Base-by-base conservation (phyloP, 1,284 basidiomycete species). In the Pyrrhoderma lamaoense region DNA sequence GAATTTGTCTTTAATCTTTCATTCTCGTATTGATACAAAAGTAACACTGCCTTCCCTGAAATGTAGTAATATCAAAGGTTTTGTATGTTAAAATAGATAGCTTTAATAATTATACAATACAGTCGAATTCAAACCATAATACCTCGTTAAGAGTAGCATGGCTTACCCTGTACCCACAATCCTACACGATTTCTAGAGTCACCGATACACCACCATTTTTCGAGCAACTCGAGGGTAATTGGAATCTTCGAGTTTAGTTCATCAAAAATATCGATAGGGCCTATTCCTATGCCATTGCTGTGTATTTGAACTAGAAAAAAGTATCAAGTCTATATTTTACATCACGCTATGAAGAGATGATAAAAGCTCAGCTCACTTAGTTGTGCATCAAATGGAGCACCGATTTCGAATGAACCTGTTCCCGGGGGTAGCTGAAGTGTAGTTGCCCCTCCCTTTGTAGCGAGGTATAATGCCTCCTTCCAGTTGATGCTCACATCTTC, bases 201-300 rank as follows among this genome's bases (percentile, higher is more conserved):
- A 1, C 90, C 89, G 40, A 85, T 63, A 59, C 85, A 89, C 88
- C 89, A 93, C 90, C 90, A 93, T 61, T 86, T 89, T 65, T 92
- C 90, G 22, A 92, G 60, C 64, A 79, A 70, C 48, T 85, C 82
- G 47, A 71, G 61, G 27, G 72, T 71, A 38, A 77, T 62, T 2
- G 51, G 63, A 21, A 47, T 8, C 37, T 56, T 49, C 44, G 58
- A 52, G 22, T 51, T 49, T 18, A 67, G 64, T n/a, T 66, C 59
- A 52, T 78, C 78, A 58, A 92, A 82, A 58, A 88, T 80, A 60
- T 89, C 86, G 3, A 90, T 69, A 3, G 73, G 66, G 0, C 86
- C 85, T 2, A 80, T 64, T 2, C 82, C 83, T 3, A 55, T 42
- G 9, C 66, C 61, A 2, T 61, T 50, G 53, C 80, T 70, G 43